Evolutionary conservation across 1,139 yeast species (phyloP).

Genomic region (Hemisphaericaspora subhashii): DNA sequence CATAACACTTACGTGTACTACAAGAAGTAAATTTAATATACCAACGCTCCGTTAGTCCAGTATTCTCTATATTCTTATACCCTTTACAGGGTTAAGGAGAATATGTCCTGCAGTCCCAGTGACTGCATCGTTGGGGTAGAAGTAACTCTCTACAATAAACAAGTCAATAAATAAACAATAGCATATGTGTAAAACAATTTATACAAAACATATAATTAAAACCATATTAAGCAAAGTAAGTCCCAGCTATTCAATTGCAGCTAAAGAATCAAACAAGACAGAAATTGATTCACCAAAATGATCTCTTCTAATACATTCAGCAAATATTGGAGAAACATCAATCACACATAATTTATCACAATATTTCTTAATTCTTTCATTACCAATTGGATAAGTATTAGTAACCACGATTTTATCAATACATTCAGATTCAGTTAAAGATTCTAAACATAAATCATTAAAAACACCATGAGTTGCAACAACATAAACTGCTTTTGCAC

Average conservation of each 20-base stretch:
- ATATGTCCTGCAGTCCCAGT: slow-evolving; percentile 57
- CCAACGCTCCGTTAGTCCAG: slow-evolving; percentile 72
- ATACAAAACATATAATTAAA: slow-evolving; percentile 7
- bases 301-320: slow-evolving; percentile 97
- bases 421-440: slow-evolving; percentile 71
- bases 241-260: slow-evolving; percentile 50
- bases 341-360: slow-evolving; percentile 76
- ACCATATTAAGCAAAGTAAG: slow-evolving; percentile 5
- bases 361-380: slow-evolving; percentile 49
- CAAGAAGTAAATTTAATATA: too few species aligned
- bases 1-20: too few species aligned
- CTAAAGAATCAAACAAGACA: slow-evolving; percentile 83
- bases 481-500: slow-evolving; percentile 86
- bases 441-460: slow-evolving; percentile 81
- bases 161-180: slow-evolving; percentile 4
- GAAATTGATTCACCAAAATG: slow-evolving; percentile 97
- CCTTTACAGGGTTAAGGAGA: slow-evolving; percentile 20
- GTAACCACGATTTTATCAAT: slow-evolving; percentile 92
- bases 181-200: slow-evolving; percentile 3
- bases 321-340: slow-evolving; percentile 92
- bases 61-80: slow-evolving; percentile 22
- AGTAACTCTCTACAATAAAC: background rate
- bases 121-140: slow-evolving; percentile 56
- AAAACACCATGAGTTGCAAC: slow-evolving; percentile 96
- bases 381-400: slow-evolving; percentile 87